phyloP scores from a whole-genome alignment of 352 stramenopile species.

The Phytopythium vexans region DNA sequence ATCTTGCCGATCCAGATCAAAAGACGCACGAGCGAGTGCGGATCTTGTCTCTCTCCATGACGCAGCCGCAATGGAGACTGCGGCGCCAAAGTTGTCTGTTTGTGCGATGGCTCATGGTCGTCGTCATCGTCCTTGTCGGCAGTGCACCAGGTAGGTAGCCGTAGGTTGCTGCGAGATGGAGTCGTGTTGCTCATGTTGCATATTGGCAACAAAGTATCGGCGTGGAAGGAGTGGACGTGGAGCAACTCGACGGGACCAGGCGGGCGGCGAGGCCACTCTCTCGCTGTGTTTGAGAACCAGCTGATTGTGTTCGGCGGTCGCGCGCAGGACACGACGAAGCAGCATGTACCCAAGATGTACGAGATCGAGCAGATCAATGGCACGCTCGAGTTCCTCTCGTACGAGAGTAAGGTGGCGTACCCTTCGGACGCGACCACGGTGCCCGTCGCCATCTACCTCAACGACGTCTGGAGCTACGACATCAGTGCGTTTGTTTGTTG shows the following conservation, averaged over 20 bases:
- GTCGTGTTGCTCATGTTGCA: not conserved
- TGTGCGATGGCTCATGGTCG: too few species aligned
- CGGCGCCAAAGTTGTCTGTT: too few species aligned
- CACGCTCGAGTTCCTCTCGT: slow-evolving; percentile 83
- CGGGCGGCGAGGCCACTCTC: slow-evolving; percentile 80
- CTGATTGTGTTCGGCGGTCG: slow-evolving; percentile 92
- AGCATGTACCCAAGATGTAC: slow-evolving; percentile 92
- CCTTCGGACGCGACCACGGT: slow-evolving; percentile 42
- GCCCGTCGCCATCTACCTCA: slow-evolving; percentile 90
- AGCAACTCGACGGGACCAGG: slow-evolving; percentile 48
- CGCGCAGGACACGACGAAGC: slow-evolving; percentile 83
- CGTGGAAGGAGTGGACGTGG: slow-evolving; percentile 89
- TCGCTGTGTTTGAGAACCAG: slow-evolving; percentile 81
- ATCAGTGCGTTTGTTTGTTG: slow-evolving; percentile 45
- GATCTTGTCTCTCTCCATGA: too few species aligned
- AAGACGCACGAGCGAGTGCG: too few species aligned
- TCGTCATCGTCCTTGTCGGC: not conserved
- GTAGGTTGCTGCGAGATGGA: slow-evolving; percentile 6
- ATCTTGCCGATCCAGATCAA: too few species aligned
- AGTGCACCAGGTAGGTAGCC: not conserved
- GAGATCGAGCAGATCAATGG: slow-evolving; percentile 80
- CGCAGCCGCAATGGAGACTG: too few species aligned
- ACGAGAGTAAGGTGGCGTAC: slow-evolving; percentile 82
- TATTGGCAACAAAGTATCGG: slow-evolving; percentile 27
- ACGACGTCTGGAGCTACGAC: slow-evolving; percentile 96